These are phyloP conservation scores for Colletotrichum gloeosporioides DNA, from an alignment of 2,329 filamentous ascomycete genomes.

Conservation along the genomic window DNA sequence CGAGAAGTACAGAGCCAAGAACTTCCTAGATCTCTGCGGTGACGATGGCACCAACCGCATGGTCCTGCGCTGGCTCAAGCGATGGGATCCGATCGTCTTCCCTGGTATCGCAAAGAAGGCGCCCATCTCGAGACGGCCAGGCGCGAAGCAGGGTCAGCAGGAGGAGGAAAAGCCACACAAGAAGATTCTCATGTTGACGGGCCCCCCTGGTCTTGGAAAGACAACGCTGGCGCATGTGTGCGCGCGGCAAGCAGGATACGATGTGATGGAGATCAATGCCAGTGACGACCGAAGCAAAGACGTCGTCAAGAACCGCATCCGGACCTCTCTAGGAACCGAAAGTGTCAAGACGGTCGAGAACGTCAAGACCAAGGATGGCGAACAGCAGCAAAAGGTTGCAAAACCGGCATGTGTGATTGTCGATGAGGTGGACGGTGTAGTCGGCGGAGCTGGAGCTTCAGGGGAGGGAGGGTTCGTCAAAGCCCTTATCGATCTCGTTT, in stretches of 20 bases:
- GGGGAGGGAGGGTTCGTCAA: slow-evolving; percentile 96
- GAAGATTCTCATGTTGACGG: slow-evolving; percentile 89
- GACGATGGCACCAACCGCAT: slow-evolving; percentile 92
- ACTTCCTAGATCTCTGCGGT: slow-evolving; percentile 91
- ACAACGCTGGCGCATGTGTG: slow-evolving; percentile 97
- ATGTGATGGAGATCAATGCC: slow-evolving; percentile 96
- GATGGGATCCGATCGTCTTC: slow-evolving; percentile 93
- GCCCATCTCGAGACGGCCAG: slow-evolving; percentile 46
- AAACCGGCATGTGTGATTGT: slow-evolving; percentile 93
- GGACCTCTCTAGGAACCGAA: slow-evolving; percentile 91
- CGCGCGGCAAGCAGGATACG: slow-evolving; percentile 92
- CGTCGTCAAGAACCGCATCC: slow-evolving; percentile 89
- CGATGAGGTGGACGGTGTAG: slow-evolving; percentile 95
- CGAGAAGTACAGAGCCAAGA: slow-evolving; percentile 93
- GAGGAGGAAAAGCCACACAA: slow-evolving; percentile 76
- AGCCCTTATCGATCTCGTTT: slow-evolving; percentile 88
- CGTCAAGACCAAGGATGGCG: slow-evolving; percentile 54
- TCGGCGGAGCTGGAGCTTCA: slow-evolving; percentile 75
- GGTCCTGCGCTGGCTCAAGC: slow-evolving; percentile 91
- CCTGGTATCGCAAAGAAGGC: slow-evolving; percentile 72
- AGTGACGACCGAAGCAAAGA: slow-evolving; percentile 91
- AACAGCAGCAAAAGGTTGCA: slow-evolving; percentile 70
- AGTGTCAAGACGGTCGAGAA: slow-evolving; percentile 82
- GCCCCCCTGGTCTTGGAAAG: slow-evolving; percentile 92
- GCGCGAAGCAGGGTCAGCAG: slow-evolving; percentile 41